Evolutionary conservation across 139 green algal species (phyloP), one percentile per base, ranked within the genome.

Genomic region (Edaphochlamys debaryana): DNA sequence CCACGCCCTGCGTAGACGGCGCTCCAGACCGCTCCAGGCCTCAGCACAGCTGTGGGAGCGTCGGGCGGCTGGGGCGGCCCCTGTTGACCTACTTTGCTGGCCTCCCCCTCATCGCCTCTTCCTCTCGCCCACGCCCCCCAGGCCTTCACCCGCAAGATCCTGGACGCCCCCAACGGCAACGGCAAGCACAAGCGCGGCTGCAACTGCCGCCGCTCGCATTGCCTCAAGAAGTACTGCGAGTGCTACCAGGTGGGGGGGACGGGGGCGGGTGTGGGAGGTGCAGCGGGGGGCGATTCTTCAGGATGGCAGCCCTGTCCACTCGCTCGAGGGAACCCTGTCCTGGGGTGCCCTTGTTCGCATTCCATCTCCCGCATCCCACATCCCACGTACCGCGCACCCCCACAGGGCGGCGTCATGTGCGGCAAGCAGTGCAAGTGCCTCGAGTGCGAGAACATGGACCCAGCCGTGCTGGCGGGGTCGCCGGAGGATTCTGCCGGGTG

Each of bases 161-260:
- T 58, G 36, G 15, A 75, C 30, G 63, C 45, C 11, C 42, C 87
- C 74, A 84, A 89, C 85, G 84, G 76, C 71, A 45, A 66, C 54
- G 74, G 58, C 58, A 69, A 72, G 54, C 95, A 98, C 89, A 91
- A 93, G 75, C 92, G 90, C 8, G 95, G 95, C 64, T 98, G 95
- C 88, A 89, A 95, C 84, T 98, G 95, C 93, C 94, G 93, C 79
- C 94, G 93, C 69, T 95, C 88, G 54, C 86, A 94, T 75, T 99
- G 97, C 93, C 91, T 94, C 42, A 99, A 99, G 74, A 99, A 98
- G 93, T 99, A 99, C 91, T 99, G 97, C 89, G 97, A 99, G 90
- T 99, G 97, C 93, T 99, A 95, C 89, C 95, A 98, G 92, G 95
- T 95, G 69, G 38, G 80, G 20, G 63, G 8, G n/a, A n/a, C n/a